A percentile compares a stretch with the other conserved stretches of the same genome.
phyloP scores from a whole-genome alignment of 2,329 filamentous ascomycete genomes.

The Trichoderma sp. region DNA sequence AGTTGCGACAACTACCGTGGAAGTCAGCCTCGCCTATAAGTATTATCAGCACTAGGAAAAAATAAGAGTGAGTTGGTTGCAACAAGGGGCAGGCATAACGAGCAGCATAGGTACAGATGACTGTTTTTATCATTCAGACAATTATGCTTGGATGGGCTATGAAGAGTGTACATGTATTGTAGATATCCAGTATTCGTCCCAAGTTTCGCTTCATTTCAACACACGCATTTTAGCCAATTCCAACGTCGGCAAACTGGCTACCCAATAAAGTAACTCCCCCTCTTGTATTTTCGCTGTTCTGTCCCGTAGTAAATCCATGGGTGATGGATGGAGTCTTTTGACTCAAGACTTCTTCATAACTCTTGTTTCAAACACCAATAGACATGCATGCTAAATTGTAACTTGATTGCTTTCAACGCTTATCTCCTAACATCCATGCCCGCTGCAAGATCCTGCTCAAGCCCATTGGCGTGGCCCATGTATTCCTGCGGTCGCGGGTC shows the following conservation, averaged over 20 bases:
- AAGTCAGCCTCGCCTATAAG: conserved; percentile 8
- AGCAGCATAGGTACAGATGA: background rate
- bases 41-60: background rate
- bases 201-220: background rate
- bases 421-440: conserved; percentile 44
- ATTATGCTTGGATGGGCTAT: conserved; percentile 14
- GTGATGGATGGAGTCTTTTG: background rate
- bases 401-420: background rate
- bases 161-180: conserved; percentile 10
- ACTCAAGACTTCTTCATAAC: background rate
- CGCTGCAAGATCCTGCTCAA: conserved; percentile 64
- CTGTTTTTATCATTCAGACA: background rate
- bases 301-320: background rate
- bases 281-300: background rate
- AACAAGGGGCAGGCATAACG: background rate
- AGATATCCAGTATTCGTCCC: conserved; percentile 19
- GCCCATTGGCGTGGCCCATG: conserved; percentile 50
- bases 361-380: conserved; percentile 12
- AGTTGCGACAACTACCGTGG: background rate
- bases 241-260: conserved; percentile 5
- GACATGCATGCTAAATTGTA: background rate
- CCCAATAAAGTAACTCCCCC: background rate
- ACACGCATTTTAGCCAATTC: background rate
- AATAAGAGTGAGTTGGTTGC: background rate
- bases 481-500: conserved; percentile 66